Base-by-base conservation (phyloP, 164 flowering plant species). In the Amborella trichopoda region DNA sequence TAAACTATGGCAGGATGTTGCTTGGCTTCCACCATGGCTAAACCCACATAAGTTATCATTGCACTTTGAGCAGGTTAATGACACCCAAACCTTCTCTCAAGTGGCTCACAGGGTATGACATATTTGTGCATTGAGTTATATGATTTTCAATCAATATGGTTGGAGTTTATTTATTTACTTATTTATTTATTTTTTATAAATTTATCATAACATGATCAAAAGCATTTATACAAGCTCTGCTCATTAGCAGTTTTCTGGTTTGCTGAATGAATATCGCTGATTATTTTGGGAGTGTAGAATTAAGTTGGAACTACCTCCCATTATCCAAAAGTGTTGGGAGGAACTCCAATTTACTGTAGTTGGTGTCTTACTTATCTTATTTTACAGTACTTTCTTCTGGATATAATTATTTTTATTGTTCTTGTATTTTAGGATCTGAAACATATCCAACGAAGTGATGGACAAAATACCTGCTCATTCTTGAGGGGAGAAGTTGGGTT, bases 1-100 rank as follows among this genome's bases (percentile, higher is more conserved):
- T 20, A 37, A 14, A 13, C 5, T 13, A 14, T 37, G 5, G 6
- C 68, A 83, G 93, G 93, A 75, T 44, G 50, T 46, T 12, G 84
- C 75, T 6, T 83, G 87, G 93, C 74, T 79, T 40, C 93, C 93
- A 37, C 49, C 50, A 26, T 83, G 93, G 84, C 77, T 83, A 54
- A 86, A 77, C 67, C 69, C 64, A 5, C 54, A 46, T 59, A 59
- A 60, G 25, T 45, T 46, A n/a, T 55, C 40, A 9, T 17, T 45
- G 6, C 45, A 45, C 6, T 38, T 41, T 26, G 62, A 63, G 50
- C 40, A 46, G 25, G 53, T 26, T 5, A 33, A 47, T 22, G 69
- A 50, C 23, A 21, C 49, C 33, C 50, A 54, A 23, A 23, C 36
- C 13, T 26, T 53, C 22, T 36, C 60, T 8, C 57, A 43, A 18